phyloP scores from a whole-genome alignment of 176 grass and related monocot genomes.

The Elaeis guineensis region DNA sequence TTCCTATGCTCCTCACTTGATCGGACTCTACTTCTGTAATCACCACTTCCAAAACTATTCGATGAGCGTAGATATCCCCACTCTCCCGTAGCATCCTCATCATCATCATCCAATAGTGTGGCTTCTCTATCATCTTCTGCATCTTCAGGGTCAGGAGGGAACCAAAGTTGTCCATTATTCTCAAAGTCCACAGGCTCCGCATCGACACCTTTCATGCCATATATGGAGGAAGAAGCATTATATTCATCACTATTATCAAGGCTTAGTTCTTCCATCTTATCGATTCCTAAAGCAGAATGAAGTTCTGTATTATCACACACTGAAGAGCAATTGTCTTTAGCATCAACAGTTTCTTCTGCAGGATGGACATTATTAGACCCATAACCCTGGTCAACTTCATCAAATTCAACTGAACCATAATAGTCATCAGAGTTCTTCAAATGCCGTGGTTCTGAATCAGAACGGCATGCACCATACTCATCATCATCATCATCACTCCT shows the following conservation, averaged over 20 bases:
- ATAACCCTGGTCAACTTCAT: conserved; percentile 22
- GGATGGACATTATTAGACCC: conserved; percentile 26
- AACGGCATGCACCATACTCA: conserved; percentile 50
- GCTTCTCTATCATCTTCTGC: conserved; percentile 80
- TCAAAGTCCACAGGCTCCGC: conserved; percentile 82
- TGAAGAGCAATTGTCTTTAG: conserved; percentile 41
- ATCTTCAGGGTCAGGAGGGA: conserved; percentile 78
- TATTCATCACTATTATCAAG: conserved; percentile 48
- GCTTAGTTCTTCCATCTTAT: conserved; percentile 51
- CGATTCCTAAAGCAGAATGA: conserved; percentile 27
- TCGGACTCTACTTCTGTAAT: conserved; percentile 72
- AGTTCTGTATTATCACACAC: conserved; percentile 28
- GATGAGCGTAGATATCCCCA: conserved; percentile 69
- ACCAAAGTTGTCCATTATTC: conserved; percentile 76
- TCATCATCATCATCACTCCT: conserved; percentile 93
- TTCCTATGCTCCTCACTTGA: conserved; percentile 91
- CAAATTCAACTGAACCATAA: conserved; percentile 53
- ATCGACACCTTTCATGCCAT: conserved; percentile 57
- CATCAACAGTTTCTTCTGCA: conserved; percentile 28
- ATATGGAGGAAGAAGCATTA: conserved; percentile 69
- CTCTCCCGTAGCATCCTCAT: conserved; percentile 62
- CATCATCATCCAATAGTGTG: conserved; percentile 61
- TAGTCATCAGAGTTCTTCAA: conserved; percentile 47
- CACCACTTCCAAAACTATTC: conserved; percentile 73
- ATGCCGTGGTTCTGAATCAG: conserved; percentile 40